These are phyloP conservation scores for Kluyveromyces starmeri DNA, from an alignment of 805 yeast genomes.

Conservation along the genomic window DNA sequence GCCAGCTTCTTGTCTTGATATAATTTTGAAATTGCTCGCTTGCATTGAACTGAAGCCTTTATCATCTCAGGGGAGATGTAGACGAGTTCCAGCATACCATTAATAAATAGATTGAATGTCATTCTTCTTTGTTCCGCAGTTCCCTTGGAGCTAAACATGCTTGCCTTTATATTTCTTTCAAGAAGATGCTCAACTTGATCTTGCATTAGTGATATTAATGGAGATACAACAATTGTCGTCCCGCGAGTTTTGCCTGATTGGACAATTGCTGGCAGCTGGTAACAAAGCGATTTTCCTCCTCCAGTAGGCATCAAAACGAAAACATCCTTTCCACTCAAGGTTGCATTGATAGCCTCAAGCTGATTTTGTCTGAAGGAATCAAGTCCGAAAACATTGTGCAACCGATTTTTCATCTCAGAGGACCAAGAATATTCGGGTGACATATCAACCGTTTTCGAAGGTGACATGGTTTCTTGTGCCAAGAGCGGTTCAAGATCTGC, in stretches of 20 bases:
- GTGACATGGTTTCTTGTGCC: background rate
- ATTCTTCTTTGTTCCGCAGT: slow-evolving; percentile 52
- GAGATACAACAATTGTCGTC: slow-evolving; percentile 86
- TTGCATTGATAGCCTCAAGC: slow-evolving; percentile 74
- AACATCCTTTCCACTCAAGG: slow-evolving; percentile 70
- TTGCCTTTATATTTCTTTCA: slow-evolving; percentile 63
- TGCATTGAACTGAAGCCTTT: slow-evolving; percentile 61
- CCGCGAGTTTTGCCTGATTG: slow-evolving; percentile 68
- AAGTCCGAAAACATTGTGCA: slow-evolving; percentile 55
- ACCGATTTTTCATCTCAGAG: slow-evolving; percentile 49
- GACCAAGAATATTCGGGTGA: slow-evolving; percentile 43
- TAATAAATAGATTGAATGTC: slow-evolving; percentile 51
- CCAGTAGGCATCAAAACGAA: slow-evolving; percentile 98
- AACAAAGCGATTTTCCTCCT: slow-evolving; percentile 94
- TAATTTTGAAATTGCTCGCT: slow-evolving; percentile 49
- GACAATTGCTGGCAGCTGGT: slow-evolving; percentile 87
- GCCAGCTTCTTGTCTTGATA: slow-evolving; percentile 54
- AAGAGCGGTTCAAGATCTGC: background rate
- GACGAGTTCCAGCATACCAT: slow-evolving; percentile 64
- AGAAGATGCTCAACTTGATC: slow-evolving; percentile 85
- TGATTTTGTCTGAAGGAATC: slow-evolving; percentile 72
- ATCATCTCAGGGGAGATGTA: slow-evolving; percentile 95
- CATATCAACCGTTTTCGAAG: background rate
- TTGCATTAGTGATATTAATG: slow-evolving; percentile 92
- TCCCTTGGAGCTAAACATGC: slow-evolving; percentile 78